Conservation (phyloP, 805 yeast genomes). For the Candida ascalaphidarum region DNA sequence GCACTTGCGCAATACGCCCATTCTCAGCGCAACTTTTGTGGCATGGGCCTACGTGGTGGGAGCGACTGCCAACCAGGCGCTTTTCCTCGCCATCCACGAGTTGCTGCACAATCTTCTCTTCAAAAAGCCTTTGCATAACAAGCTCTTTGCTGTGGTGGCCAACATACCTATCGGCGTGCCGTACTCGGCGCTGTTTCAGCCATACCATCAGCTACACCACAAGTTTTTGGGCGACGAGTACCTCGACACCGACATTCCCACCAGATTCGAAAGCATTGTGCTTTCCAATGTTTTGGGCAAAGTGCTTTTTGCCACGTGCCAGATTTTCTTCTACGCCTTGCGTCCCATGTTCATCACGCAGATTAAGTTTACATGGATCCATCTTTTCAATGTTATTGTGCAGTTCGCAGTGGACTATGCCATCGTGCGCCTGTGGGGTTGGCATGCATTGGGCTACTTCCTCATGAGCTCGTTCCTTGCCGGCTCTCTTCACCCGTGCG, state of each 20-base stretch:
- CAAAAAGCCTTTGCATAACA: slow-evolving; percentile 69
- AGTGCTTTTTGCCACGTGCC: slow-evolving; percentile 85
- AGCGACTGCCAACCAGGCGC: slow-evolving; percentile 78
- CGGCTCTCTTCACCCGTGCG: slow-evolving; percentile 88
- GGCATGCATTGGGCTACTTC: slow-evolving; percentile 56
- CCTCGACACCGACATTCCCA: slow-evolving; percentile 85
- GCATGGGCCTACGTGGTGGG: slow-evolving; percentile 69
- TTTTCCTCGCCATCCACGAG: slow-evolving; percentile 85
- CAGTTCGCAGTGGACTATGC: slow-evolving; percentile 54
- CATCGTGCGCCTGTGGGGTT: slow-evolving; percentile 55
- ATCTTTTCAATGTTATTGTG: slow-evolving; percentile 53
- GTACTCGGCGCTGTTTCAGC: slow-evolving; percentile 80
- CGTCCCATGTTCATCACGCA: slow-evolving; percentile 83
- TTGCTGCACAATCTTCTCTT: slow-evolving; percentile 78
- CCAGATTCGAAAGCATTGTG: slow-evolving; percentile 63
- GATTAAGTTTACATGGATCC: slow-evolving; percentile 67
- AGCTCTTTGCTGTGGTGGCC: slow-evolving; percentile 65
- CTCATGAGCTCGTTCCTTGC: slow-evolving; percentile 75
- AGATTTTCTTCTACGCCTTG: slow-evolving; percentile 80
- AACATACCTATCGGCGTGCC: slow-evolving; percentile 89
- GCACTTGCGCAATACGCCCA: slow-evolving; percentile 45
- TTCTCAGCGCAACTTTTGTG: slow-evolving; percentile 47
- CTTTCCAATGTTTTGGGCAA: slow-evolving; percentile 76
- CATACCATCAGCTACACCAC: slow-evolving; percentile 88
- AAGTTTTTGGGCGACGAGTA: slow-evolving; percentile 80